Base-by-base conservation (phyloP, 352 stramenopile genomes). In the Pythium diclinum region DNA sequence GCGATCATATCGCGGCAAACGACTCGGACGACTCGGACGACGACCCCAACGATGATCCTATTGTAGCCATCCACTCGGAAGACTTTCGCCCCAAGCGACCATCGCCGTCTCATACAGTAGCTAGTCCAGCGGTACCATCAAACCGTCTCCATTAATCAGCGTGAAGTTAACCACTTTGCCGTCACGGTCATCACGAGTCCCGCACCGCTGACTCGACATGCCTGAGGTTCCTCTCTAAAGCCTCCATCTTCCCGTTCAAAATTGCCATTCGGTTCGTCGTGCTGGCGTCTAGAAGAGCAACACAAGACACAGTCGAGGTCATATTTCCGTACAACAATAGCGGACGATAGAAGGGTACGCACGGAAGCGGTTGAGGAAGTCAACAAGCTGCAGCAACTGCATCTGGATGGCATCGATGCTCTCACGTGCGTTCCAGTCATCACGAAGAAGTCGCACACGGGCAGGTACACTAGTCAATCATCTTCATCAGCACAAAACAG, bases 301-400 rank as follows among this genome's bases (percentile, higher is more conserved):
- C 53, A n/a, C 14, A 13, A 59, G 44, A 13, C 33, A 38, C 33
- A 49, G 16, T 62, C 28, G 33, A 62, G 3, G 13, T 30, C 47
- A 28, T 3, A 28, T 28, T 3, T 3, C 0, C 40, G 33, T n/a
- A 23, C 36, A 40, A 57, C 25, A 44, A 16, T 2, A 58, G 28
- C 11, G 16, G 21, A n/a, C 16, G 10, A 13, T 10, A 55, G 25
- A 38, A 9, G 8, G 25, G 25, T 28, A 32, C 76, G 63, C 72
- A 88, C 78, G 74, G 63, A 89, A 88, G 51, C 67, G 71, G 59
- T 88, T 88, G 63, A 89, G 72, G 59, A 79, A 83, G 49, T 87
- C 77, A 38, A 87, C 75, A 21, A 89, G 63, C 42, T 87, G 71
- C 17, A 85, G 62, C 49, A 89, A 67, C 55, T 85, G 73, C 5